Percentiles rank a stretch among this genome's conserved stretches.
These are phyloP conservation scores for Cucurbita moschata DNA, from an alignment of 306 rosid genomes.

Conservation along the genomic window DNA sequence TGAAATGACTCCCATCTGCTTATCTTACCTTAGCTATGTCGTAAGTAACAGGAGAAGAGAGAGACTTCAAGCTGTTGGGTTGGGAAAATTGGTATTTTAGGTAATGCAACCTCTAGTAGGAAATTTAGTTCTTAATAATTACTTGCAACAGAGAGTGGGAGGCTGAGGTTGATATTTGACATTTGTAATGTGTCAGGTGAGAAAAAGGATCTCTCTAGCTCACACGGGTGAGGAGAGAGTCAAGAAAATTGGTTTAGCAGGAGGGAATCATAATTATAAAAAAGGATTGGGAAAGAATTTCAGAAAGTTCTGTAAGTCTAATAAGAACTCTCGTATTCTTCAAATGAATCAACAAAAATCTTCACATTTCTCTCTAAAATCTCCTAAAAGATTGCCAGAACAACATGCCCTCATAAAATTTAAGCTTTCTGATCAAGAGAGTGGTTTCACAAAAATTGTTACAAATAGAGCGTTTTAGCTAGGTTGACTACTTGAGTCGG, in stretches of 20 bases:
- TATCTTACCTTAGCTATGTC: not conserved
- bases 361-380: not conserved
- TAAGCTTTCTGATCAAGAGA: not conserved
- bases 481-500: not conserved
- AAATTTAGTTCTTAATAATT: not conserved
- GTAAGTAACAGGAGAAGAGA: not conserved
- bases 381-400: not conserved
- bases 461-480: not conserved
- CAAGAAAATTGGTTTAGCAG: not conserved
- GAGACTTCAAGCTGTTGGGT: not conserved
- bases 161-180: not conserved
- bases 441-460: not conserved
- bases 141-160: not conserved
- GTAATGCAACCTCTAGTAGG: not conserved
- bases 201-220: not conserved
- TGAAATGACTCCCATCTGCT: not conserved
- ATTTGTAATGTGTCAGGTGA: not conserved
- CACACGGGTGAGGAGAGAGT: not conserved
- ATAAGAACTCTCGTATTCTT: not conserved
- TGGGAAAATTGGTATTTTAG: not conserved
- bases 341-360: not conserved
- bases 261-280: not conserved
- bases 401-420: not conserved
- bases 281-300: not conserved
- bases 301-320: not conserved